Conservation (phyloP, 495 filamentous ascomycete genomes). For the Rhizodiscina lignyota region DNA sequence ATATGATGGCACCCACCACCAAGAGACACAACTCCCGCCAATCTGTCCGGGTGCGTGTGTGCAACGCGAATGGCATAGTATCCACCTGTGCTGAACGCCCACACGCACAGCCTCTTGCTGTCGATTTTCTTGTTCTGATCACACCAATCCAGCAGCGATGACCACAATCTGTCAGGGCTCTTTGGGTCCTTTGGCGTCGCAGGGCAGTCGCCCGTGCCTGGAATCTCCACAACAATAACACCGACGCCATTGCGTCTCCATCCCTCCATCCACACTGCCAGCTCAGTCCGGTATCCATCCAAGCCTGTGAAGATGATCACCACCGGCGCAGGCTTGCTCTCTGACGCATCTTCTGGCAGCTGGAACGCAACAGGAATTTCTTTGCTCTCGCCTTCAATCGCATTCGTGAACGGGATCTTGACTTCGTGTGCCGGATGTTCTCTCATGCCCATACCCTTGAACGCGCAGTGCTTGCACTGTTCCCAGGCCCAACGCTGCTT, state of each 20-base stretch:
- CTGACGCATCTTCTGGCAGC: constrained; percentile 28
- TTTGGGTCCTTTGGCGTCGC: constrained; percentile 38
- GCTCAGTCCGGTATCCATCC: constrained; percentile 66
- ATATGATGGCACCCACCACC: constrained; percentile 60
- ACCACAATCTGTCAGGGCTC: constrained; percentile 40
- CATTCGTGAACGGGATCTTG: constrained; percentile 39
- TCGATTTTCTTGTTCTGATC: constrained; percentile 39
- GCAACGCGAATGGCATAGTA: constrained; percentile 64
- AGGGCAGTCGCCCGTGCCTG: constrained; percentile 65
- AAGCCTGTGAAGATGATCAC: constrained; percentile 61
- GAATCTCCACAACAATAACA: constrained; percentile 51
- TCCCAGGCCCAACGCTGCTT: constrained; percentile 48
- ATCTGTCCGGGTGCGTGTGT: constrained; percentile 43
- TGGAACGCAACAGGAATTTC: constrained; percentile 51
- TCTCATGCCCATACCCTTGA: constrained; percentile 41
- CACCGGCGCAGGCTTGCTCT: constrained; percentile 31
- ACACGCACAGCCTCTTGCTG: constrained; percentile 42
- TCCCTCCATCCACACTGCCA: constrained; percentile 53
- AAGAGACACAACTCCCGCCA: constrained; percentile 49
- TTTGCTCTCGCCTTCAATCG: constrained; percentile 29
- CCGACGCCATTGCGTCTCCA: constrained; percentile 41
- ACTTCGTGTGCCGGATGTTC: constrained; percentile 38
- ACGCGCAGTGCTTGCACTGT: constrained; percentile 46
- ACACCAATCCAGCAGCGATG: constrained; percentile 52
- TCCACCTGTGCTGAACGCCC: constrained; percentile 60